Evolutionary conservation across 2,329 filamentous ascomycete species (phyloP).

Genomic region (Pseudopyricularia cyperi): DNA sequence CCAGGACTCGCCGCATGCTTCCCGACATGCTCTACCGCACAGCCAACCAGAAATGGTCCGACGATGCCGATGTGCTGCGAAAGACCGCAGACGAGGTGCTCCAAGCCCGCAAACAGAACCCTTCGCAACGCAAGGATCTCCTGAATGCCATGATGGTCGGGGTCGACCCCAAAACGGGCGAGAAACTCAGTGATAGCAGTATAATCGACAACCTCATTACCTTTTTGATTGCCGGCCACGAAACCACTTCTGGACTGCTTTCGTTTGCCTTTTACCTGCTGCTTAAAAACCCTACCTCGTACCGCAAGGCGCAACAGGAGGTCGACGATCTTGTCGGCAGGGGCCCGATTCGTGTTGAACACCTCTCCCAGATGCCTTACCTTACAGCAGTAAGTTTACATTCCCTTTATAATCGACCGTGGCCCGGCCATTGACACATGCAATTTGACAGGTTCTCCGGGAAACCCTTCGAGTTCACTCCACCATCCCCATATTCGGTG

Average conservation of each 20-base stretch:
- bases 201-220: constrained; percentile 62
- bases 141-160: constrained; percentile 58
- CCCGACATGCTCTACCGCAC: constrained; percentile 12
- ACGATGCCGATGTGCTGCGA: constrained; percentile 41
- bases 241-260: constrained; percentile 56
- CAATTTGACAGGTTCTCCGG: constrained; percentile 31
- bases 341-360: constrained; percentile 42
- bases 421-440: background rate
- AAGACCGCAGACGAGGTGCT: constrained; percentile 47
- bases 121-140: constrained; percentile 49
- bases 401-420: background rate
- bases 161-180: constrained; percentile 52
- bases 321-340: constrained; percentile 52
- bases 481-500: constrained; percentile 43
- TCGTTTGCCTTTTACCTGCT: constrained; percentile 54
- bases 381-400: constrained; percentile 36
- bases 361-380: constrained; percentile 52
- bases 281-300: constrained; percentile 46
- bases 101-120: constrained; percentile 39
- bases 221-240: constrained; percentile 58
- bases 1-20: constrained; percentile 34
- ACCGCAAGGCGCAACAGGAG: constrained; percentile 50
- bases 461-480: constrained; percentile 53
- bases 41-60: constrained; percentile 20
- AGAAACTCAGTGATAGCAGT: constrained; percentile 46